phyloP scores from a whole-genome alignment of 495 filamentous ascomycete genomes.

The Aspergillus sclerotiicarbonarius region DNA sequence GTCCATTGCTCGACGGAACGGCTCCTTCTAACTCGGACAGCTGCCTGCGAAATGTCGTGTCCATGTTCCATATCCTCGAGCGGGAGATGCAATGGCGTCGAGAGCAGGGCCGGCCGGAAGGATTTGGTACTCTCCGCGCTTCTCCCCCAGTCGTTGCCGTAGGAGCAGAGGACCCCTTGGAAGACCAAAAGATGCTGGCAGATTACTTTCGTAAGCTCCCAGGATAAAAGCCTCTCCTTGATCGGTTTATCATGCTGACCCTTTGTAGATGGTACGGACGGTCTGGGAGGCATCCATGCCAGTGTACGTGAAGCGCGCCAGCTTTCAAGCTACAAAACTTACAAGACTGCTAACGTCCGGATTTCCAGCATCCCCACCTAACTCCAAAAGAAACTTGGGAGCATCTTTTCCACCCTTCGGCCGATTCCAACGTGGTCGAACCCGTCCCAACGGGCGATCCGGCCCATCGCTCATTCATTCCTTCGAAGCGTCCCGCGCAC shows the following conservation, averaged over 20 bases:
- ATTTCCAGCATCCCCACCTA: conserved; percentile 77
- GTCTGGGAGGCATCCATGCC: conserved; percentile 84
- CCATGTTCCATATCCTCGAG: conserved; percentile 89
- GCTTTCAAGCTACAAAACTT: background rate
- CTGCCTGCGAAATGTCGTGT: conserved; percentile 85
- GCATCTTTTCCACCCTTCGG: conserved; percentile 63
- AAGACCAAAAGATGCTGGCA: conserved; percentile 76
- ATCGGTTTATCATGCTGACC: conserved; percentile 14
- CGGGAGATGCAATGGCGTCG: conserved; percentile 84
- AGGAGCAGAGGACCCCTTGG: conserved; percentile 80
- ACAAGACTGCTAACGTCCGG: background rate
- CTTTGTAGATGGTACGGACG: conserved; percentile 77
- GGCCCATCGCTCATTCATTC: conserved; percentile 57
- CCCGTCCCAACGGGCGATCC: conserved; percentile 33
- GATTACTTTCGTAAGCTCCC: conserved; percentile 82
- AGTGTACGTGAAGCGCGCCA: conserved; percentile 50
- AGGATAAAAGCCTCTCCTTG: background rate
- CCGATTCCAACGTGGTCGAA: conserved; percentile 36
- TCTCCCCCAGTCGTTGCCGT: conserved; percentile 81
- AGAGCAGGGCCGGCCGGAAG: conserved; percentile 57
- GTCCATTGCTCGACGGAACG: background rate
- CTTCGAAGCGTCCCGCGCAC: conserved; percentile 69
- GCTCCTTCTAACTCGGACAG: conserved; percentile 34
- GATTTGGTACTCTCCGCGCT: conserved; percentile 65
- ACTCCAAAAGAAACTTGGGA: conserved; percentile 82